Base-by-base conservation (phyloP, 441 rosid species). In the Gossypium lobatum region DNA sequence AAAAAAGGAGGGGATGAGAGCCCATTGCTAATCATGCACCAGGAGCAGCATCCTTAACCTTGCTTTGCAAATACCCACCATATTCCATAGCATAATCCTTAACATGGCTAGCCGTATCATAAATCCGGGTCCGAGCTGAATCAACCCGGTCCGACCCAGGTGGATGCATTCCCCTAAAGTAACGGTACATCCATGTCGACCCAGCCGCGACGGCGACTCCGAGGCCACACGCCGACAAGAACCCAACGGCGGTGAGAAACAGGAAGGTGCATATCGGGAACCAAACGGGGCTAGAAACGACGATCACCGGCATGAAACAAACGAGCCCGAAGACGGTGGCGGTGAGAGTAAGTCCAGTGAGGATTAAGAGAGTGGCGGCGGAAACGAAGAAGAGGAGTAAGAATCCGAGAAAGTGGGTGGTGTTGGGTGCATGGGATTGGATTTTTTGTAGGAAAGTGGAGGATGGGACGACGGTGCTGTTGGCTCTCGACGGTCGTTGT, bases 31-130 rank as follows among this genome's bases (percentile, higher is more conserved):
- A 31, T 91, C 87, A 90, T 20, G 98, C 97, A 77, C 98, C 89
- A 6, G 98, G 93, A 76, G 98, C 97, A 0, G 93, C 95, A 76
- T 88, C 94, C 77, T 89, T 85, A 6, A 85, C 90, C 82, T 83
- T 88, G 74, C 83, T 85, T 80, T 89, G 95, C 71, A 87, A 78
- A 64, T 85, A 88, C 63, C 89, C 97, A 34, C 95, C 92, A 57
- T 88, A 93, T 62, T 89, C 98, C 26, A 87, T 85, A 0, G 93
- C 95, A 63, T 86, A 86, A 55, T 88, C 97, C 86, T 92, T 92
- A 3, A 89, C 91, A 69, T 90, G 93, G 66, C 81, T 79, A 2
- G 97, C 97, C 18, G 96, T 91, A 23, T 91, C 90, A 60, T 82
- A 88, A 60, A 93, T 88, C 75, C 93, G 78, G 72, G 58, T 85